Conservation (phyloP, 192 early-diverging fungal species). For the Glomus cerebriforme region DNA sequence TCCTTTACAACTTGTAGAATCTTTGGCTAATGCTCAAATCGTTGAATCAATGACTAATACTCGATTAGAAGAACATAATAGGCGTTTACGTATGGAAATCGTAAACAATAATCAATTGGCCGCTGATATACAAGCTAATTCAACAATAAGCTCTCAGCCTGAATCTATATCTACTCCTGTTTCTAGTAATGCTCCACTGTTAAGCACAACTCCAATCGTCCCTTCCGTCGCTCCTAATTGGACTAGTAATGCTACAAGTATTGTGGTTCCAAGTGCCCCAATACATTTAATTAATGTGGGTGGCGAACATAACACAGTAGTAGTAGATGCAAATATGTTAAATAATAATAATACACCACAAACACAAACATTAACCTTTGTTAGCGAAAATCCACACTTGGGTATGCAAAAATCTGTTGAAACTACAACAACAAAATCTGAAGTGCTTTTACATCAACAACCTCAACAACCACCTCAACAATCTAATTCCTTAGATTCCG, state of each 20-base stretch:
- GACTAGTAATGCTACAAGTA: not conserved
- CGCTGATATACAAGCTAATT: not conserved
- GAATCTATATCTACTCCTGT: too few relatives aligned
- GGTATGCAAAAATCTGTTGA: slow-evolving; percentile 11
- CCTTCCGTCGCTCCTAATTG: too few relatives aligned
- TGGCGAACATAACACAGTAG: not conserved
- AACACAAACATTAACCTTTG: slow-evolving; percentile 12
- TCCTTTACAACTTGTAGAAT: not conserved
- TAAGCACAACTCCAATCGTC: too few relatives aligned
- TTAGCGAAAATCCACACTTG: slow-evolving; percentile 17
- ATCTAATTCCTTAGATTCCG: too few relatives aligned
- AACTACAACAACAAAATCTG: too few relatives aligned
- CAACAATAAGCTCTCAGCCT: too few relatives aligned
- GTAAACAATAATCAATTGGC: slow-evolving; percentile 4
- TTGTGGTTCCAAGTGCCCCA: not conserved
- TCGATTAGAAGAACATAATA: not conserved
- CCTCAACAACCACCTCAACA: not conserved
- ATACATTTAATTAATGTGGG: slow-evolving; percentile 1
- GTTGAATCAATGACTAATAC: too few relatives aligned
- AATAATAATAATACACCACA: not conserved
- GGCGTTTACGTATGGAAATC: not conserved
- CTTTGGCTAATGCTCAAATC: not conserved
- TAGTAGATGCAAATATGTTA: slow-evolving; percentile 3
- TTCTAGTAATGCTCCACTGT: too few relatives aligned
- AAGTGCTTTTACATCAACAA: not conserved